These are phyloP conservation scores for Eruca vesicaria DNA, from an alignment of 441 rosid genomes.

Conservation along the genomic window DNA sequence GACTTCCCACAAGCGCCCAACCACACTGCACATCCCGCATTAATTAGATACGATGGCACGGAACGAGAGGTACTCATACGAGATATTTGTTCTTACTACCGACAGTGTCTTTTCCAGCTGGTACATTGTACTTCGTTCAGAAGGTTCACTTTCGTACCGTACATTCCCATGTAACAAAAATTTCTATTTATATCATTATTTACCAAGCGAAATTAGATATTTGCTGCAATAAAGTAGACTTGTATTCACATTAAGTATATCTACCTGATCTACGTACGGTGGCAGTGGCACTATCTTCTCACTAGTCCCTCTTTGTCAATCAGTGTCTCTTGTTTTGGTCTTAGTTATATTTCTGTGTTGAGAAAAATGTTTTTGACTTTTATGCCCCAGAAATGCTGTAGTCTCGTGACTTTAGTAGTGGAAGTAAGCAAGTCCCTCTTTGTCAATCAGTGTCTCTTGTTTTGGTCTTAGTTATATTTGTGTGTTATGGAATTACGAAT, in stretches of 20 bases:
- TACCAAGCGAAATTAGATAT: conserved; percentile 3
- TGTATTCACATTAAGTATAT: conserved; percentile 9
- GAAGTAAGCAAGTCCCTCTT: background rate
- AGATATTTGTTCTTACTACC: conserved; percentile 32
- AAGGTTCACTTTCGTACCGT: conserved; percentile 10
- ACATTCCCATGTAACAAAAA: background rate
- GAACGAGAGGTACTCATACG: conserved; percentile 32
- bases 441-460: background rate
- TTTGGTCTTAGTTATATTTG: no score
- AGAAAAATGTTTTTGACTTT: no score
- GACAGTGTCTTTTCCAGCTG: conserved; percentile 30
- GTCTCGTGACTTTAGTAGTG: no score
- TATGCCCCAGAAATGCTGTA: no score
- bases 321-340: background rate
- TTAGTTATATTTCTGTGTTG: no score
- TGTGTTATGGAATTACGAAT: no score
- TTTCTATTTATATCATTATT: conserved; percentile 15
- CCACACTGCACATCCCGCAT: conserved; percentile 31
- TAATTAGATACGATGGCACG: conserved; percentile 34
- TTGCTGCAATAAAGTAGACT: background rate
- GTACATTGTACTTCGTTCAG: conserved; percentile 1
- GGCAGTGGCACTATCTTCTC: conserved; percentile 12
- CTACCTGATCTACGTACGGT: conserved; percentile 25
- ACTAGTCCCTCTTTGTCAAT: background rate
- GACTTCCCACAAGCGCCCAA: conserved; percentile 23